Evolutionary conservation across 257 asterid species (phyloP).

Genomic region (Striga asiatica): DNA sequence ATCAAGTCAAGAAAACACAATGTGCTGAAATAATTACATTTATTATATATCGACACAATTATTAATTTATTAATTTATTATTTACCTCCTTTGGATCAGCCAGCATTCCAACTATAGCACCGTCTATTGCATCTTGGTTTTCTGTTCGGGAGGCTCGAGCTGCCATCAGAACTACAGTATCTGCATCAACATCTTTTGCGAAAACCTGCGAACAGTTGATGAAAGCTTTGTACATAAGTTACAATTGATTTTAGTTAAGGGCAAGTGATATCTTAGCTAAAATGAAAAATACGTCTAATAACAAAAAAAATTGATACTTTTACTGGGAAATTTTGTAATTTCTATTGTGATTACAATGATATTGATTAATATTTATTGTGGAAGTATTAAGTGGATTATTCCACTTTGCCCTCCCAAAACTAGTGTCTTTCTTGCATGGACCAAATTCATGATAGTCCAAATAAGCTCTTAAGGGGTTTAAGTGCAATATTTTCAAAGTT

Average conservation of each 20-base stretch:
- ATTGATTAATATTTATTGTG: too few species aligned
- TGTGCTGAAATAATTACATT: background rate
- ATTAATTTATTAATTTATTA: too few species aligned
- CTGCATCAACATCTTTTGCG: conserved; percentile 78
- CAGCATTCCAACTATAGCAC: conserved; percentile 91
- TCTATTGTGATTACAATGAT: too few species aligned
- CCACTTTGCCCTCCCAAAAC: too few species aligned
- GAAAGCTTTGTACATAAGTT: background rate
- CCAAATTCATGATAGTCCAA: too few species aligned
- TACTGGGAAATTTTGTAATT: too few species aligned
- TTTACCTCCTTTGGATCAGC: conserved; percentile 99
- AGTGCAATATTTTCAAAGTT: too few species aligned
- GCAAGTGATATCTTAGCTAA: background rate
- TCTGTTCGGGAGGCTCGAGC: conserved; percentile 93
- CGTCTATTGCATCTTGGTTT: conserved; percentile 95
- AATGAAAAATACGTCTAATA: background rate
- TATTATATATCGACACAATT: too few species aligned
- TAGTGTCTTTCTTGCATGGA: too few species aligned
- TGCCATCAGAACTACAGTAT: conserved; percentile 93
- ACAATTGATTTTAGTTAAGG: background rate
- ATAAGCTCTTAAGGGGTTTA: too few species aligned
- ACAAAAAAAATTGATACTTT: background rate
- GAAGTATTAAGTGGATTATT: too few species aligned
- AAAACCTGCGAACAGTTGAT: conserved; percentile 44
- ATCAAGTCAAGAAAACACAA: conserved; percentile 6